phyloP scores from a whole-genome alignment of 2,329 filamentous ascomycete species.

The Xylaria digitata region DNA sequence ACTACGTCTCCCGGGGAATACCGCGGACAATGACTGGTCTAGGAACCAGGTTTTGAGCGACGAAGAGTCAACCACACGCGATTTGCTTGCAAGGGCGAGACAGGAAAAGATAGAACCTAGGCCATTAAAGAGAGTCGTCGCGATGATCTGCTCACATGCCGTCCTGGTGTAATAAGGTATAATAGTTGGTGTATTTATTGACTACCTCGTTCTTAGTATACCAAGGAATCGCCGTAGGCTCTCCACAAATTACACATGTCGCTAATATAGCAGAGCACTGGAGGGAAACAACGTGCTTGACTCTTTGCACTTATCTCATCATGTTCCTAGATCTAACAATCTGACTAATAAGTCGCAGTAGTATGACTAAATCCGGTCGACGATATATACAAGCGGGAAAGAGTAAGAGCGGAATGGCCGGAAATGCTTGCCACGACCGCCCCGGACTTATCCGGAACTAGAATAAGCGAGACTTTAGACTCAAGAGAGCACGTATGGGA shows the following conservation, averaged over 20 bases:
- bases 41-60: not conserved
- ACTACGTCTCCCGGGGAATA: not conserved
- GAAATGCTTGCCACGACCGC: not conserved
- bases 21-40: not conserved
- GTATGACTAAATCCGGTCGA: not conserved
- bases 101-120: not conserved
- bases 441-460: slow-evolving; percentile 5
- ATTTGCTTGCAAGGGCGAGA: not conserved
- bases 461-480: slow-evolving; percentile 1
- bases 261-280: not conserved
- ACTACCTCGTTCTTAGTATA: not conserved
- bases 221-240: not conserved
- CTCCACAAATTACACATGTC: not conserved
- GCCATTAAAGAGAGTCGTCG: not conserved
- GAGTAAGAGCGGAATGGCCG: not conserved
- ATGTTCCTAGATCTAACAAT: not conserved
- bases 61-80: not conserved
- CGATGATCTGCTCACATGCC: not conserved
- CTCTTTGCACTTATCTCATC: not conserved
- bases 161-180: not conserved
- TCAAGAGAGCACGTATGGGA: not conserved
- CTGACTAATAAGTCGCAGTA: not conserved
- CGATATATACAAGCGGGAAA: not conserved
- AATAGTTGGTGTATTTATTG: too few species aligned
- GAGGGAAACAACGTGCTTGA: not conserved